Evolutionary conservation across 192 early-diverging fungal genomes (phyloP).

Genomic region (Tieghemiomyces parasiticus): DNA sequence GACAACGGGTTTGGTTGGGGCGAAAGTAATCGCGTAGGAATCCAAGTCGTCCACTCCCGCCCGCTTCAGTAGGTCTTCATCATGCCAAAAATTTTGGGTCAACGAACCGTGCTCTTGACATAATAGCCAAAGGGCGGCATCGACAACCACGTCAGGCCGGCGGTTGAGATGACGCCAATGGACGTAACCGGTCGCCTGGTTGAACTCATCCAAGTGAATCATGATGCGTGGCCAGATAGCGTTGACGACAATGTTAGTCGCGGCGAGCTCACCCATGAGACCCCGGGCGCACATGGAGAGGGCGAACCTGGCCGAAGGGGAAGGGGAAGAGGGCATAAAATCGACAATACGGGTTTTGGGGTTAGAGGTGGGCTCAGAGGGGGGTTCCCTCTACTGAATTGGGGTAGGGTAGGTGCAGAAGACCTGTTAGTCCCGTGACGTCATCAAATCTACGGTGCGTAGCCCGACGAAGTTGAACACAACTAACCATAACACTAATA

Average conservation of each 20-base stretch:
- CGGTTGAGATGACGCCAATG: not conserved
- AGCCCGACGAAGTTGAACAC: too few species aligned
- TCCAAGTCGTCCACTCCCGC: conserved; percentile 1
- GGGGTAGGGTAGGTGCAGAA: too few species aligned
- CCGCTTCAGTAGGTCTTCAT: not conserved
- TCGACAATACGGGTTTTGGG: too few species aligned
- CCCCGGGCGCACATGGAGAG: conserved; percentile 9
- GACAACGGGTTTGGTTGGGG: not conserved
- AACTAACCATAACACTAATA: too few species aligned
- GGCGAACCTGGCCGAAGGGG: not conserved
- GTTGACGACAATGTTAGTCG: not conserved
- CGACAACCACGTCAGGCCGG: conserved; percentile 1
- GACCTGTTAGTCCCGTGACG: too few species aligned
- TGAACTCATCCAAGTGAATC: not conserved
- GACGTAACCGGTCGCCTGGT: not conserved
- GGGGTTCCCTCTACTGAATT: too few species aligned
- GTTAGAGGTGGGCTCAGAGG: too few species aligned
- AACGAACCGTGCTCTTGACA: not conserved
- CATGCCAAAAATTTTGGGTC: not conserved
- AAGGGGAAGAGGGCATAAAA: too few species aligned
- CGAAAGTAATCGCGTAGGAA: not conserved
- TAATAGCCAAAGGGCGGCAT: not conserved
- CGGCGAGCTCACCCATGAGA: not conserved
- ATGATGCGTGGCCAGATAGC: conserved; percentile 6
- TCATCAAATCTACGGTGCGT: too few species aligned